A percentile compares a stretch with the other conserved stretches of the same genome.
These are phyloP conservation scores for Alternaria gansuensis DNA, from an alignment of 2,329 filamentous ascomycete species.

Conservation along the genomic window DNA sequence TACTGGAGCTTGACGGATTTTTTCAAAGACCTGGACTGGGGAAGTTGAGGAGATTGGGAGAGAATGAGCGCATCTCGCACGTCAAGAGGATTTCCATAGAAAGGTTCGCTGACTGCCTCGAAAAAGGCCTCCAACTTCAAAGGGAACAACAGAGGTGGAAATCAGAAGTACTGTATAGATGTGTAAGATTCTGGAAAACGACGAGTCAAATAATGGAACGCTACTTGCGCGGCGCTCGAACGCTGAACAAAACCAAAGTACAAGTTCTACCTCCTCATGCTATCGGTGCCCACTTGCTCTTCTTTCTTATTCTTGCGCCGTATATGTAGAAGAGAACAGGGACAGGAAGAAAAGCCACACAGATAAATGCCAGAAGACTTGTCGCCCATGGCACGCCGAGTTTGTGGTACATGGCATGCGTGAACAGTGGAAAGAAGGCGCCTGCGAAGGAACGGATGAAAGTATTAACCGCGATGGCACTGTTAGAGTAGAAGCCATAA, in stretches of 20 bases:
- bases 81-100: slow-evolving; percentile 9
- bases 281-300: slow-evolving; percentile 46
- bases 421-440: slow-evolving; percentile 62
- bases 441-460: slow-evolving; percentile 61
- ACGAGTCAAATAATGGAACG: neutral
- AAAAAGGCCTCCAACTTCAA: neutral
- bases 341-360: slow-evolving; percentile 46
- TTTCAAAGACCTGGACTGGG: slow-evolving; percentile 17
- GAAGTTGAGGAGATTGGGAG: neutral
- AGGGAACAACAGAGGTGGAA: neutral
- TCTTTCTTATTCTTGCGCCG: slow-evolving; percentile 44
- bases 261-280: neutral
- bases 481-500: slow-evolving; percentile 58
- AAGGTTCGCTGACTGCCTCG: slow-evolving; percentile 5
- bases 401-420: slow-evolving; percentile 57
- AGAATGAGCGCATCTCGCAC: neutral
- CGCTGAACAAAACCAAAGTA: neutral
- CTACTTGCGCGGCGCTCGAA: neutral
- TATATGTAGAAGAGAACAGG: slow-evolving; percentile 50
- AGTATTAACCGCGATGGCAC: slow-evolving; percentile 60
- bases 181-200: neutral
- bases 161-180: neutral
- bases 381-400: slow-evolving; percentile 50
- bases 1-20: slow-evolving; percentile 5
- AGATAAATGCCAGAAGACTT: slow-evolving; percentile 47